phyloP scores from a whole-genome alignment of 306 rosid genomes.

The Dalbergia oliveri region DNA sequence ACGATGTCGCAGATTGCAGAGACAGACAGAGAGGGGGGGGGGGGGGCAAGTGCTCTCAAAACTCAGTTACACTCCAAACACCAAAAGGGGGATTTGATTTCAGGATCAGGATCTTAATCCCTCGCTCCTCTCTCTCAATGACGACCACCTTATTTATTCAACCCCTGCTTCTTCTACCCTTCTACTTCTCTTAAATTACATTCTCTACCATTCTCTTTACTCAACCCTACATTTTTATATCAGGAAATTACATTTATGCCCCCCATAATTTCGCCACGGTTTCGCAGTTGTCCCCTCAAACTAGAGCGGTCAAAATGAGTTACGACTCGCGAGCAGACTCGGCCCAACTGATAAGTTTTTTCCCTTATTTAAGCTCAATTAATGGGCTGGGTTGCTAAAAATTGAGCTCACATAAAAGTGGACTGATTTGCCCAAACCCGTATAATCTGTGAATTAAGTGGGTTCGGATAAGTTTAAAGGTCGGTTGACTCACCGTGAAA shows the following conservation, averaged over 20 bases:
- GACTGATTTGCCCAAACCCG: too few relatives aligned
- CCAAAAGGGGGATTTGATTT: background rate
- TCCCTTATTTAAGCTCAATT: too few relatives aligned
- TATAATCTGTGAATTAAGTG: too few relatives aligned
- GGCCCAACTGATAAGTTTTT: too few relatives aligned
- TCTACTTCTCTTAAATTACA: slow-evolving; percentile 9
- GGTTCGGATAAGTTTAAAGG: too few relatives aligned
- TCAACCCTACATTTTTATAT: background rate
- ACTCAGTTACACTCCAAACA: background rate
- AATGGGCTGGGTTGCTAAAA: too few relatives aligned
- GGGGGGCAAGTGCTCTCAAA: background rate
- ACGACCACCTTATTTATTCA: slow-evolving; percentile 6
- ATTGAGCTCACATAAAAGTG: too few relatives aligned
- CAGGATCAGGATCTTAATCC: slow-evolving; percentile 24
- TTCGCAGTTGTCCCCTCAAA: too few relatives aligned
- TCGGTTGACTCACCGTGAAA: too few relatives aligned
- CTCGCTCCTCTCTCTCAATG: background rate
- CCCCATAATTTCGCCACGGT: background rate
- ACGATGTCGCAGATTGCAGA: background rate
- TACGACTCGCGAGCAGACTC: too few relatives aligned
- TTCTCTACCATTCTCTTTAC: background rate
- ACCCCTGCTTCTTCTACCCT: slow-evolving; percentile 35
- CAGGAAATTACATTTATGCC: background rate
- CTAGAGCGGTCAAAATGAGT: too few relatives aligned
- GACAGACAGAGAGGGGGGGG: background rate